Base-by-base conservation (phyloP, 768 basidiomycete species). In the Amanita muscaria region DNA sequence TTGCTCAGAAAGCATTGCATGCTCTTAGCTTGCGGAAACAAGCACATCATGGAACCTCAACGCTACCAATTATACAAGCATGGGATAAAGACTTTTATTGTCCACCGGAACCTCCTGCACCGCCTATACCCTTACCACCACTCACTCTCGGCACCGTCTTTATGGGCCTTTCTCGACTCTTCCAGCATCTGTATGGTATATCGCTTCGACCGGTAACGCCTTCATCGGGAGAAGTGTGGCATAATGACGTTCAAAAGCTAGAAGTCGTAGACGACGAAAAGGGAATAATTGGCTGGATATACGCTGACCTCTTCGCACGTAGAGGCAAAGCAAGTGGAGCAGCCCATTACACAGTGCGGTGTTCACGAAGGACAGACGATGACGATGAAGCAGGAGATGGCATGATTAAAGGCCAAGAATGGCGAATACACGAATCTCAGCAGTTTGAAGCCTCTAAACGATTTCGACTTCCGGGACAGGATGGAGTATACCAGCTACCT, bases 71-170 rank as follows among this genome's bases (percentile, higher is more conserved):
- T 18, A 77, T 98, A 40, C 77, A 94, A 51, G 83, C 91, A n/a
- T 99, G 96, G 96, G 96, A 98, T 64, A 76, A 92, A 52, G 93
- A 97, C 53, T 94, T 83, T 59, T 97, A 91, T 61, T 85, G 88
- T 46, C 83, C 85, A 1, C 81, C 81, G 3, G 80, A 87, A 61
- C 77, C 80, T 9, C 80, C 82, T 22, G 76, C 80, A 10, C 84
- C 89, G 21, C 78, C 85, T 45, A 67, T 85, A 60, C 64, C 86
- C 49, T 65, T 89, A 49, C 79, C 81, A 22, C 73, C 80, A 22
- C 72, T 90, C 49, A 91, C 90, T 2, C 74, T 89, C 15, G 96
- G 96, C n/a, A 86, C 84, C 6, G 83, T 88, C 51, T 83, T 98
- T 57, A 82, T 84, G 73, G 93, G 86, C 4, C 70, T 98, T n/a